A percentile compares a stretch with the other conserved stretches of the same genome.
Evolutionary conservation across 495 filamentous ascomycete genomes (phyloP).

Genomic region (Ramalina intermedia): DNA sequence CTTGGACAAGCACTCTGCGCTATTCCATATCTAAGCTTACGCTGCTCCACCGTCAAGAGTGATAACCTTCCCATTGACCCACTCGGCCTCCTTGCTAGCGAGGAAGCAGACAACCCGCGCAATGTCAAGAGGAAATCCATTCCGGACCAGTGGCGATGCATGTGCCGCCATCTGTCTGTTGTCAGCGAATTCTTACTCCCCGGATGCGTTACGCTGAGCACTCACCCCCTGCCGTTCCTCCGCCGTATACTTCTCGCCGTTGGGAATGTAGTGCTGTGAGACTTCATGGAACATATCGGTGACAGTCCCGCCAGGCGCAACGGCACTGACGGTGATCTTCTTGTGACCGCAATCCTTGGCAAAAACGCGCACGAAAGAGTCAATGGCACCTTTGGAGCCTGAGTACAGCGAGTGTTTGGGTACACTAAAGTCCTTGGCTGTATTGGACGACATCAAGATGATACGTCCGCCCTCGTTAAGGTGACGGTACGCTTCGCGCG

Average conservation of each 20-base stretch:
- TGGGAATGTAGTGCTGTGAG: slow-evolving; percentile 49
- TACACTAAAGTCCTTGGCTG: slow-evolving; percentile 41
- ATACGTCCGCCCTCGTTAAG: no score
- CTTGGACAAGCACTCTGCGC: no score
- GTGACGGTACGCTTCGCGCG: no score
- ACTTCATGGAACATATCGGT: slow-evolving; percentile 62
- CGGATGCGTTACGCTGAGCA: slow-evolving; percentile 6
- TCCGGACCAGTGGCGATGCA: slow-evolving; percentile 35
- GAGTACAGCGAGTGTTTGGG: slow-evolving; percentile 63
- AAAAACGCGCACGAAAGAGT: slow-evolving; percentile 60
- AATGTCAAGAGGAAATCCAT: slow-evolving; percentile 42
- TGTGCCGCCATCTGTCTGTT: slow-evolving; percentile 28
- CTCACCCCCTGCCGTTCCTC: no score
- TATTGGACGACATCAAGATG: slow-evolving; percentile 36
- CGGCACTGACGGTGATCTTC: slow-evolving; percentile 61
- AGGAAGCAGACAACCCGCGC: slow-evolving; percentile 32
- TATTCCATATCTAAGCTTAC: no score
- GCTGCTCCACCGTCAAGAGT: no score
- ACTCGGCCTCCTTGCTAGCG: no score
- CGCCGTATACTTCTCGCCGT: slow-evolving; percentile 11
- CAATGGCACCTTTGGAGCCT: slow-evolving; percentile 61
- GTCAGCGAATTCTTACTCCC: slow-evolving; percentile 22
- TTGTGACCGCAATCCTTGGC: slow-evolving; percentile 57
- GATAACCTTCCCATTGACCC: no score
- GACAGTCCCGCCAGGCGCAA: slow-evolving; percentile 66